Conservation (phyloP, 306 rosid genomes). For the Inga laurina region DNA sequence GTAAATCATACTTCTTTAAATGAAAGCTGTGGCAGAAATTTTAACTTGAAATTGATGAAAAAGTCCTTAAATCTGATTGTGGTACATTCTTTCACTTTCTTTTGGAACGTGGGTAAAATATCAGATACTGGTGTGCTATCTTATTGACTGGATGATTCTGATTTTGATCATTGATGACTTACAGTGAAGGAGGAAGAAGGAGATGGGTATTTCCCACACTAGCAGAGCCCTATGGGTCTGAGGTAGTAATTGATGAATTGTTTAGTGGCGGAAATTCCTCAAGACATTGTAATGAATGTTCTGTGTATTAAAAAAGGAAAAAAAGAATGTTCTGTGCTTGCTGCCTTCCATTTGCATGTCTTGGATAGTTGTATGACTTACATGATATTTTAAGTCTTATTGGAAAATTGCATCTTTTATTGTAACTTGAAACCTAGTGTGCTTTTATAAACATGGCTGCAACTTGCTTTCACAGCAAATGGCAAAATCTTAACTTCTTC, state of each 20-base stretch:
- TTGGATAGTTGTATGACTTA: not conserved
- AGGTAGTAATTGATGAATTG: slow-evolving; percentile 52
- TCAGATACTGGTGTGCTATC: slow-evolving; percentile 8
- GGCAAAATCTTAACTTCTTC: not conserved
- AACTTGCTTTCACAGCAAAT: not conserved
- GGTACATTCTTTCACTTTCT: not conserved
- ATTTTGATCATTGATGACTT: slow-evolving; percentile 37
- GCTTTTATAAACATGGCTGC: not conserved
- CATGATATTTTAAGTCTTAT: not conserved
- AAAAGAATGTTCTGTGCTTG: not conserved
- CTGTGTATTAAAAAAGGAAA: too few species aligned
- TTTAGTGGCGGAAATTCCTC: not conserved
- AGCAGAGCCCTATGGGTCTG: slow-evolving; percentile 40
- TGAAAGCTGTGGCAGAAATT: not conserved
- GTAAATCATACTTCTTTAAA: too few species aligned
- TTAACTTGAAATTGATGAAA: not conserved
- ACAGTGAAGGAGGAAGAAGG: slow-evolving; percentile 97
- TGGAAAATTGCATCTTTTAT: not conserved
- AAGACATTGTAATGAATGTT: not conserved
- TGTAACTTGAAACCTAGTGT: not conserved
- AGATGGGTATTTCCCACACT: slow-evolving; percentile 89
- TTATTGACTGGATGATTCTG: slow-evolving; percentile 29
- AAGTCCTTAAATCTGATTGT: slow-evolving; percentile 11
- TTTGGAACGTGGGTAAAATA: slow-evolving; percentile 20
- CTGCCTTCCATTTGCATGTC: not conserved